Conservation (phyloP, 106 monocot genomes). For the Platanthera guangdongensis region DNA sequence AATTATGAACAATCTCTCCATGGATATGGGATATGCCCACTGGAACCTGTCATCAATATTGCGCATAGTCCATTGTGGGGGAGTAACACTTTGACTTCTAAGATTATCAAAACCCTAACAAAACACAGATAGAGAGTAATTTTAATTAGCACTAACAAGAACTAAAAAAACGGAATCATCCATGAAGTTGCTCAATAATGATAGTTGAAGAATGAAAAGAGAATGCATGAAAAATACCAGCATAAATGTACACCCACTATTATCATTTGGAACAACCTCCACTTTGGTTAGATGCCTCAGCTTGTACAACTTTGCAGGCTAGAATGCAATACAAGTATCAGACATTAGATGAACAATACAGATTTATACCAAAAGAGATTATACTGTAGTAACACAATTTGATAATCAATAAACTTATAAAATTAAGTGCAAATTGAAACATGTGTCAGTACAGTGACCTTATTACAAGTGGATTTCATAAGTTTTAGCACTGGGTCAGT, state of each 20-base stretch:
- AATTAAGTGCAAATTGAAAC: not conserved
- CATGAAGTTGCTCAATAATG: not conserved
- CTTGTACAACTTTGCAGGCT: conserved; percentile 97
- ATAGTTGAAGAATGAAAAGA: not conserved
- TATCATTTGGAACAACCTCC: conserved; percentile 92
- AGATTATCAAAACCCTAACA: conserved; percentile 98
- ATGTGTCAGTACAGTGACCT: not conserved
- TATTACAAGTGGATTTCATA: not conserved
- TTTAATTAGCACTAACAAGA: not conserved
- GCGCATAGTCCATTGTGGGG: conserved; percentile 93
- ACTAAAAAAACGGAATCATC: not conserved
- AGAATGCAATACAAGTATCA: conserved; percentile 19
- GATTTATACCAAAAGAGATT: not conserved
- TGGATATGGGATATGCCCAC: not conserved
- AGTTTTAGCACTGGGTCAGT: too few relatives aligned
- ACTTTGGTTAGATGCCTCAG: conserved; percentile 91
- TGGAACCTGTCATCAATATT: conserved; percentile 92
- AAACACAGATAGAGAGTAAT: not conserved
- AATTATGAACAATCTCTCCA: not conserved
- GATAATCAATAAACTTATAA: not conserved
- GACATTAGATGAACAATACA: not conserved
- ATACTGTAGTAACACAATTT: not conserved
- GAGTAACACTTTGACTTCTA: conserved; percentile 86
- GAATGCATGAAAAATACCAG: conserved; percentile 45
- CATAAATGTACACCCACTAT: conserved; percentile 88